Evolutionary conservation across 176 grass and related monocot genomes (phyloP).

Genomic region (Carex scoparia): DNA sequence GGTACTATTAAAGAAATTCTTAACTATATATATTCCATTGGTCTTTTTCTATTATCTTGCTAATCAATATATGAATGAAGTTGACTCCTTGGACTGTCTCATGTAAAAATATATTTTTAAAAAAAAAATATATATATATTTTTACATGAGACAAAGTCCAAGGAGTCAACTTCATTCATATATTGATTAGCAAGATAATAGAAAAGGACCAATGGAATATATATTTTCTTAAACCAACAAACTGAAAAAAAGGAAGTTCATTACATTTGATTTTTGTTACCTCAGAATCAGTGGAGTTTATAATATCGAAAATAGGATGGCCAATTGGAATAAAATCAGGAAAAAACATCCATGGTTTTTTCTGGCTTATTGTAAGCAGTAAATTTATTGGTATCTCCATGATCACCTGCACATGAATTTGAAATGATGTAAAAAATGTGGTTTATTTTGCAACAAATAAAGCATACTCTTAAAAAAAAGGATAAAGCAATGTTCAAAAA

Average conservation of each 20-base stretch:
- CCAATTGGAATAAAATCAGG: constrained; percentile 82
- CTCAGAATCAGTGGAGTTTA: constrained; percentile 93
- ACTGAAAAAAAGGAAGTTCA: not conserved
- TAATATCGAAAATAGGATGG: constrained; percentile 89
- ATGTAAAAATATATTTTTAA: no score
- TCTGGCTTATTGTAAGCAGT: constrained; percentile 91
- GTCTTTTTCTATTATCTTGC: not conserved
- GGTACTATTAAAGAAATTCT: not conserved
- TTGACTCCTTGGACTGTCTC: not conserved
- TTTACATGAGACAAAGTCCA: not conserved
- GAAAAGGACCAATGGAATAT: not conserved
- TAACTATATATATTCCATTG: not conserved
- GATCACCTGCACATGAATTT: constrained; percentile 54
- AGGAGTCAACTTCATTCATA: not conserved
- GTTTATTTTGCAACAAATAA: not conserved
- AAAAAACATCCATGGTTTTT: constrained; percentile 93
- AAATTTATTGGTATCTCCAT: constrained; percentile 91
- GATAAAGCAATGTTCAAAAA: not conserved
- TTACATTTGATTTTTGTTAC: constrained; percentile 37
- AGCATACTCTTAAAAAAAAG: not conserved
- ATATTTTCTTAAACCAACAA: not conserved
- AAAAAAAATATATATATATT: no score
- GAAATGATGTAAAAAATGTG: not conserved
- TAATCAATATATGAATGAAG: not conserved
- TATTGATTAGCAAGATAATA: not conserved